phyloP scores from a whole-genome alignment of 441 rosid species.

The Flueggea neowawraea region DNA sequence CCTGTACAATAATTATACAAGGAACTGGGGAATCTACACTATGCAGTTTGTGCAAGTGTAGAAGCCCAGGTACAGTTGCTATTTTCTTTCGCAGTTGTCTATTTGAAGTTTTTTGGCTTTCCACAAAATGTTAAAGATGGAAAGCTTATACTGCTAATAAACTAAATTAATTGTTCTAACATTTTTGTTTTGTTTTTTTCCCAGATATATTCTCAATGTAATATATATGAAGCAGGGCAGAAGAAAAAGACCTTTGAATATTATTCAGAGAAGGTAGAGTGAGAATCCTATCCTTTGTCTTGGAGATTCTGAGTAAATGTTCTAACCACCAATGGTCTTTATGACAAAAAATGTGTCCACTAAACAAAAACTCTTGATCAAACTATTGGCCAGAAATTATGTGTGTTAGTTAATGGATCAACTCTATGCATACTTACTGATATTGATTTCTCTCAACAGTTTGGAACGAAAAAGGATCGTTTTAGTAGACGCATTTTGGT shows the following conservation, averaged over 20 bases:
- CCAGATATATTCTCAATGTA: conserved; percentile 87
- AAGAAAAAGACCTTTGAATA: conserved; percentile 86
- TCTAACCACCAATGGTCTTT: too few species aligned
- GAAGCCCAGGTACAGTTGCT: conserved; percentile 66
- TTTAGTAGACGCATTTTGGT: too few species aligned
- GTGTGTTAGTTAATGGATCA: too few species aligned
- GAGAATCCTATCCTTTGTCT: too few species aligned
- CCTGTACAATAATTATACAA: conserved; percentile 81
- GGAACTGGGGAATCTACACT: conserved; percentile 89
- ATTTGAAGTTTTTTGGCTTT: not conserved
- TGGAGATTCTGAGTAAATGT: too few species aligned
- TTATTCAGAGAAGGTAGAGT: conserved; percentile 63
- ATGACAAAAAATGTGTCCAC: too few species aligned
- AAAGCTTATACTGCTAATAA: not conserved
- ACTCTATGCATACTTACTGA: too few species aligned
- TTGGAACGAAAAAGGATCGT: too few species aligned
- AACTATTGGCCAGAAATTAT: too few species aligned
- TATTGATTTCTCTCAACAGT: too few species aligned
- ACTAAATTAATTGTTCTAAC: too few species aligned
- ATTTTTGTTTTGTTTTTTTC: not conserved
- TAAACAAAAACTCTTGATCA: too few species aligned
- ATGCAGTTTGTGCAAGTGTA: conserved; percentile 96
- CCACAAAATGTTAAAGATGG: not conserved
- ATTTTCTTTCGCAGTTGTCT: not conserved
- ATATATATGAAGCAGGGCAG: conserved; percentile 91